Conservation (phyloP, 352 stramenopile genomes). For the Phytopythium boreale region DNA sequence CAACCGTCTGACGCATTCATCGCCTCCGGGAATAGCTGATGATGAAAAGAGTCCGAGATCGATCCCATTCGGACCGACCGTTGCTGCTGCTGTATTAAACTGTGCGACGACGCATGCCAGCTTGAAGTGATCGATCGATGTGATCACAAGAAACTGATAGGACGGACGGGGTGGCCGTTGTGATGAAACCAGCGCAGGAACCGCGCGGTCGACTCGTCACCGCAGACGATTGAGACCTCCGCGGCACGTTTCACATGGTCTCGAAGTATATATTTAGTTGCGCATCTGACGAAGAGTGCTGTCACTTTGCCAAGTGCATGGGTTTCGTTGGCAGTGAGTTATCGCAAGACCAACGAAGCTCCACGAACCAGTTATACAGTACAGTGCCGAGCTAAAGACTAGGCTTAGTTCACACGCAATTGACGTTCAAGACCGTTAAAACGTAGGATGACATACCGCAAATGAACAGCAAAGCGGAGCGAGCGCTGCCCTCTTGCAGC, state of each 20-base stretch:
- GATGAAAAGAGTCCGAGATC: neutral
- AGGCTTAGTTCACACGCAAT: too few species aligned
- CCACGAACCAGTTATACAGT: neutral
- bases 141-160: neutral
- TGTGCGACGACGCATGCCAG: too few species aligned
- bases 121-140: too few species aligned
- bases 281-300: neutral
- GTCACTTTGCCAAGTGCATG: neutral
- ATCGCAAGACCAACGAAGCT: neutral
- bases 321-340: neutral
- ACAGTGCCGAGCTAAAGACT: too few species aligned
- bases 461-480: too few species aligned
- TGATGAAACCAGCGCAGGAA: neutral
- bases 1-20: neutral
- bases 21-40: neutral
- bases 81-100: too few species aligned
- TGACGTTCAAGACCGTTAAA: too few species aligned
- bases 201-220: neutral
- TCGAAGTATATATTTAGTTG: neutral
- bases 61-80: too few species aligned
- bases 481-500: too few species aligned
- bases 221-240: neutral
- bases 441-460: too few species aligned
- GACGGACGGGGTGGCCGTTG: neutral
- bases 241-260: neutral